Base-by-base conservation (phyloP, 257 asterid species). In the Solanum appendiculatum region DNA sequence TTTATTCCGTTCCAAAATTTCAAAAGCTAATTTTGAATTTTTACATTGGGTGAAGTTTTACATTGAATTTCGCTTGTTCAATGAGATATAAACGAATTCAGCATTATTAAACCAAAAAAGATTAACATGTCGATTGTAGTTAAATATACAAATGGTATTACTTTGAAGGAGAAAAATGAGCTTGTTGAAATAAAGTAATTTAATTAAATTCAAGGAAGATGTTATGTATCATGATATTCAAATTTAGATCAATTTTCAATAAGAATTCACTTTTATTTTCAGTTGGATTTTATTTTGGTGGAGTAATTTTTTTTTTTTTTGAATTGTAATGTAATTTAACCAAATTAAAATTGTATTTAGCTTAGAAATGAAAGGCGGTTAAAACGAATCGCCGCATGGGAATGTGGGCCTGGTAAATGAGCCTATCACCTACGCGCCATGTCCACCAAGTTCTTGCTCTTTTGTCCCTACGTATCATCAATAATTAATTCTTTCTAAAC, bases 341-440 rank as follows among this genome's bases (percentile, higher is more conserved):
- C 7, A 36, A 73, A 73, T 27, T 12, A 73, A 73, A 23, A 73
- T 21, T 63, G 5, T 60, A 60, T 60, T 60, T 12, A 31, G 40
- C n/a, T 77, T 40, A 78, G 9, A 58, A 42, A 25, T n/a, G 37
- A 77, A 44, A 78, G 39, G 84, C 84, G 63, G 84, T 42, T 78
- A 42, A 78, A 23, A 42, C 66, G 66, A 80, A 1, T 31, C 42
- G 85, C 85, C 85, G 40, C 85, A 80, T 80, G 27, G 85, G 66
- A 9, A 14, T 46, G 85, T 46, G 42, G 85, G 66, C 3, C 84
- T 3, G 37, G 23, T n/a, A 13, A 75, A 75, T 39, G 58, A 25
- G 56, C 10, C 21, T 74, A 77, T 42, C 36, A 34, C 63, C 40
- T 44, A 29, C 42, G 85, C 85, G 46, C 42, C 85, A 46, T 80